A percentile compares a stretch with the other conserved stretches of the same genome.
These are phyloP conservation scores for Asterella californica DNA, from an alignment of 225 moss, liverwort and hornwort genomes.

Conservation along the genomic window DNA sequence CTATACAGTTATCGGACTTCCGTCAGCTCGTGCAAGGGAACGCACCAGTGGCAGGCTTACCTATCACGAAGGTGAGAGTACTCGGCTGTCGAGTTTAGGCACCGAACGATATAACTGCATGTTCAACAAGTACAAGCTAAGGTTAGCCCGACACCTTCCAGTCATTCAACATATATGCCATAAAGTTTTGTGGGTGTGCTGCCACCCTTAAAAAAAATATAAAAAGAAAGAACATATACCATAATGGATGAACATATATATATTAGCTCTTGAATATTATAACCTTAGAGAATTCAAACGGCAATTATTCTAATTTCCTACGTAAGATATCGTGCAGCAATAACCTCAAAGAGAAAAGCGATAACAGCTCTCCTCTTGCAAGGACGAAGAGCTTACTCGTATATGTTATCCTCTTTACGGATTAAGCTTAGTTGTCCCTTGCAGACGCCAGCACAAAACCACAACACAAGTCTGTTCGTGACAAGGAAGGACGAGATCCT, in stretches of 20 bases:
- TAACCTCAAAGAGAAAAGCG: not conserved
- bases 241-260: no score
- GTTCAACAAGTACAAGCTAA: not conserved
- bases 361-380: not conserved
- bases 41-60: constrained; percentile 20
- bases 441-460: constrained; percentile 99
- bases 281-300: not conserved
- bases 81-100: constrained; percentile 91
- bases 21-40: not conserved
- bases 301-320: not conserved
- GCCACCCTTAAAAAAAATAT: no score
- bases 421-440: constrained; percentile 89
- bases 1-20: no score
- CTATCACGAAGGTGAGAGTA: constrained; percentile 96
- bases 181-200: no score
- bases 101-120: constrained; percentile 85
- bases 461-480: constrained; percentile 81
- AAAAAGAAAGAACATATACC: no score
- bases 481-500: constrained; percentile 74
- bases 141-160: not conserved
- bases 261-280: no score
- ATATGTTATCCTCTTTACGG: constrained; percentile 89
- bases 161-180: not conserved
- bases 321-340: not conserved
- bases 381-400: constrained; percentile 54